These are phyloP conservation scores for Pythium dissotocum DNA, from an alignment of 352 stramenopile species.

Conservation along the genomic window DNA sequence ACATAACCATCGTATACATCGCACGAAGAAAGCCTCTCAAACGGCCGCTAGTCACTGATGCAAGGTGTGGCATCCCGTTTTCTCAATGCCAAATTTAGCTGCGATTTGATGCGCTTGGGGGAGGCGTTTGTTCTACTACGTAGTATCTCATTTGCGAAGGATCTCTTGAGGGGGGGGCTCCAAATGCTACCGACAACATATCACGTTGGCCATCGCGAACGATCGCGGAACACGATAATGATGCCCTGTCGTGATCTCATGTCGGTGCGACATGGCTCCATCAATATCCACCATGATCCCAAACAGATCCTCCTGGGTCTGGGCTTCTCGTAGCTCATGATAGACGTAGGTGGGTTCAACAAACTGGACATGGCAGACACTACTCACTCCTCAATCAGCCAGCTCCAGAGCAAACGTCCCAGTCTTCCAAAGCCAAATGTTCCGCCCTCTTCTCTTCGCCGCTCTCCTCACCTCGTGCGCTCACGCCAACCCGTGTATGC, in stretches of 20 bases:
- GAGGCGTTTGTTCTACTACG: not conserved
- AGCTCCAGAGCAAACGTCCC: not conserved
- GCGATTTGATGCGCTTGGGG: not conserved
- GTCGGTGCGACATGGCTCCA: not conserved
- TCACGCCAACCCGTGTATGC: not conserved
- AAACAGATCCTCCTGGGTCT: not conserved
- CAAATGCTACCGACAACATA: too few species aligned
- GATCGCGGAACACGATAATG: not conserved
- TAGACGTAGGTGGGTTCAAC: not conserved
- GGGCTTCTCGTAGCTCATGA: not conserved
- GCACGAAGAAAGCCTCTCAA: too few species aligned
- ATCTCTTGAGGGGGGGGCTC: not conserved
- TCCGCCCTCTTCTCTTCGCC: slow-evolving; percentile 3
- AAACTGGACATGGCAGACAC: not conserved
- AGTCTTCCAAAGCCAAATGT: not conserved
- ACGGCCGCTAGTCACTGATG: not conserved
- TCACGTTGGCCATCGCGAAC: not conserved
- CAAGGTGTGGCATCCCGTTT: not conserved
- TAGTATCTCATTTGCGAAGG: not conserved
- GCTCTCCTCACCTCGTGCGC: not conserved
- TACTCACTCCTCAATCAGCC: not conserved
- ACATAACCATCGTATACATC: too few species aligned
- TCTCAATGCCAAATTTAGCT: not conserved
- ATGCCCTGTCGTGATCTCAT: not conserved
- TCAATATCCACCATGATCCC: not conserved